Percentiles rank a stretch among this genome's conserved stretches.
phyloP scores from a whole-genome alignment of 2,329 filamentous ascomycete genomes.

The Periconia sp. region DNA sequence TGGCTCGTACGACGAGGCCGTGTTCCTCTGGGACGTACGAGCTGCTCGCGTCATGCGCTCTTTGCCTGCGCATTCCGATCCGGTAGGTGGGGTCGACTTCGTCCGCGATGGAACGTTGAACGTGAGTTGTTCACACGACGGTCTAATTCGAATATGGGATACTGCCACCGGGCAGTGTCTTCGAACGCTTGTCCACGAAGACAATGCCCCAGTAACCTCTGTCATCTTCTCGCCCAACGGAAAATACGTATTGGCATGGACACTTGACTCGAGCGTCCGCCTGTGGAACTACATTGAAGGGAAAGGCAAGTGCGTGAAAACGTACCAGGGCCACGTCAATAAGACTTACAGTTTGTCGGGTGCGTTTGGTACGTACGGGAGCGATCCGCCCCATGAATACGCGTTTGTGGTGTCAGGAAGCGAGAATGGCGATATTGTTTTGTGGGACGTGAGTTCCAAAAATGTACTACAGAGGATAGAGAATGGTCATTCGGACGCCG shows the following conservation, averaged over 20 bases:
- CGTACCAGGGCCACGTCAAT: constrained; percentile 91
- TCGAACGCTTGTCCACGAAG: constrained; percentile 92
- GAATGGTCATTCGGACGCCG: constrained; percentile 56
- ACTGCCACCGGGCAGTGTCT: constrained; percentile 93
- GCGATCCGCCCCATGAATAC: constrained; percentile 26
- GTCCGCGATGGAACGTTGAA: constrained; percentile 89
- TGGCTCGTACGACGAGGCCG: constrained; percentile 94
- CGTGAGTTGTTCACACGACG: constrained; percentile 88
- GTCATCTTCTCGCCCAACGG: constrained; percentile 95
- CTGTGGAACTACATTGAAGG: constrained; percentile 95
- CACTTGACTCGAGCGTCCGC: constrained; percentile 83
- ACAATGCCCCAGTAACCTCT: constrained; percentile 84
- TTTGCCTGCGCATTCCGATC: constrained; percentile 91
- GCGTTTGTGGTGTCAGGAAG: constrained; percentile 80
- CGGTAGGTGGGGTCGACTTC: constrained; percentile 91
- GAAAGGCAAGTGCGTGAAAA: constrained; percentile 88
- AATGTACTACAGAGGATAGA: constrained; percentile 70
- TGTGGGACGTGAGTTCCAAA: constrained; percentile 92
- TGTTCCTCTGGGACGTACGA: constrained; percentile 94
- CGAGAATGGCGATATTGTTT: constrained; percentile 80
- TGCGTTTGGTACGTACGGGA: constrained; percentile 71
- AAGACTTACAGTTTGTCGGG: constrained; percentile 81
- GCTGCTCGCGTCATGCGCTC: constrained; percentile 86
- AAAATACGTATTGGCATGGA: constrained; percentile 88
- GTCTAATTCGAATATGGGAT: constrained; percentile 81